Conservation (phyloP, 176 grass and related monocot genomes). For the Ampelocalamus luodianensis region DNA sequence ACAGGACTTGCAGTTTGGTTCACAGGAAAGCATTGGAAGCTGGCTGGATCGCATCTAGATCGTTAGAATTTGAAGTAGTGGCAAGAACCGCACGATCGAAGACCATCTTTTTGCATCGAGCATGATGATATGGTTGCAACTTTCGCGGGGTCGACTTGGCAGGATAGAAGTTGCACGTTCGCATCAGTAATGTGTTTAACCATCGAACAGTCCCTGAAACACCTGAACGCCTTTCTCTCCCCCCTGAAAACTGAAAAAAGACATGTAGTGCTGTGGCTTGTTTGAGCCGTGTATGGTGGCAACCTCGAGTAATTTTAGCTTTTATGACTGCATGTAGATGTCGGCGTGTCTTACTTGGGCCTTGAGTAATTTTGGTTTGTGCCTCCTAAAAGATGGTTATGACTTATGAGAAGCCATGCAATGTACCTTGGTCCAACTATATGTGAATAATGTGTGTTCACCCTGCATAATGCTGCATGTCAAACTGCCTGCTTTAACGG, state of each 20-base stretch:
- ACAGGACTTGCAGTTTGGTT: constrained; percentile 81
- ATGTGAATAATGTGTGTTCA: not conserved
- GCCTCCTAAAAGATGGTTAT: not conserved
- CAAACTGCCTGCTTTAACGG: not conserved
- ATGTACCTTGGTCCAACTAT: not conserved
- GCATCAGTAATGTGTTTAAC: not conserved
- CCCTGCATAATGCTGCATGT: not conserved
- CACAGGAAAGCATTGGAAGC: constrained; percentile 78
- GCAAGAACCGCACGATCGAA: constrained; percentile 25
- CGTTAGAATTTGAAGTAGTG: not conserved
- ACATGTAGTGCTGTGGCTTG: not conserved
- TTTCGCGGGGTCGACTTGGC: constrained; percentile 24
- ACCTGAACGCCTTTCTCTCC: not conserved
- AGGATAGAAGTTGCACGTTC: not conserved
- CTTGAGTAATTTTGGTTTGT: not conserved
- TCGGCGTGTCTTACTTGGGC: not conserved
- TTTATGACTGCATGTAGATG: not conserved
- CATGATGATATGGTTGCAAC: constrained; percentile 21
- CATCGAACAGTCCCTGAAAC: constrained; percentile 7
- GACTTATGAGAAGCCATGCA: not conserved
- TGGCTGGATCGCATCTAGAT: constrained; percentile 68
- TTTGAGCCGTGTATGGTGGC: not conserved
- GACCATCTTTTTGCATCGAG: constrained; percentile 35
- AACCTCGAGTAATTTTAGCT: not conserved
- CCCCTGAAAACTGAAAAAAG: not conserved